Base-by-base conservation (phyloP, 208 protist genomes). In the Crithidia fasciculata region DNA sequence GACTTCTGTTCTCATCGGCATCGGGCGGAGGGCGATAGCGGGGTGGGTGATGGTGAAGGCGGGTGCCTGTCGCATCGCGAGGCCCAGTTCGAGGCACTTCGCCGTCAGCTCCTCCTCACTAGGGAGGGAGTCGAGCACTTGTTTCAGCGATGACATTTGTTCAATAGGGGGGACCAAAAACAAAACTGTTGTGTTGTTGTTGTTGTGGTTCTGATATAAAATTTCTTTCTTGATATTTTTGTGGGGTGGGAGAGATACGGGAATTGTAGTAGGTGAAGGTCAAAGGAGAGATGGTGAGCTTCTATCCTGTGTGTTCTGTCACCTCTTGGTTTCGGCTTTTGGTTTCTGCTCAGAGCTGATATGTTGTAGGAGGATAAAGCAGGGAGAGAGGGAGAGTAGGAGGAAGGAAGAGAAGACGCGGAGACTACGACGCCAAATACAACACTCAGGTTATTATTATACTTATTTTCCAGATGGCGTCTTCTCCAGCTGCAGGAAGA, bases 81-180 rank as follows among this genome's bases (percentile, higher is more conserved):
- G 84, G 10, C 93, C 93, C 15, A 93, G 76, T 74, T 87, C 74
- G 13, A 90, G 44, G 68, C 88, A 93, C 77, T 92, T 92, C 37
- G 89, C 93, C 8, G 81, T 78, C 36, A 94, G 75, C 72, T 91
- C 74, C 70, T 92, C 86, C 62, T 74, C 57, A 52, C 74, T 81
- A 5, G 84, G 85, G 41, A 89, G 69, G 5, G 43, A 52, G n/a
- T 64, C 50, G 3, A 82, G 40, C 19, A 72, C 52, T 1, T 53
- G 28, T 0, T 66, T 43, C 36, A 43, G 18, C 58, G 28, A 58
- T 36, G 65, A 7, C 60, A 76, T 76, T 28, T 28, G 28, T 0
- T 28, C 28, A 28, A 28, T 28, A 28, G 28, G 28, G 28, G 28
- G 28, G 28, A 28, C 28, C 28, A 28, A 28, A 28, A 28, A 28